Conservation (phyloP, 352 stramenopile genomes). For the Pythium biforme region DNA sequence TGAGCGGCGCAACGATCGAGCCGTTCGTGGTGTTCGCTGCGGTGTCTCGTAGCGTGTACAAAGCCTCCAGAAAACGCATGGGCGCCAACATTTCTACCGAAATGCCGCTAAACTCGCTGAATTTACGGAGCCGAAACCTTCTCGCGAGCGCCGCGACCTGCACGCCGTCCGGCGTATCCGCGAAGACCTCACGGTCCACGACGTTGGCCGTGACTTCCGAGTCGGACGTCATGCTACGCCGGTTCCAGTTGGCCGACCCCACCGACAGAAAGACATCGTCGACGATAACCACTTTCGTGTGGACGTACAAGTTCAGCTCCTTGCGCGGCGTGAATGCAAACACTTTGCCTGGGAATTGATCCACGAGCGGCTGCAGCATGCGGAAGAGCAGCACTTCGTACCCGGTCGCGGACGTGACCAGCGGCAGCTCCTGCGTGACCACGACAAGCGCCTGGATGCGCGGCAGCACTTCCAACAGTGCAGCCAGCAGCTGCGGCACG, state of each 20-base stretch:
- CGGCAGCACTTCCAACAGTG: constrained; percentile 43
- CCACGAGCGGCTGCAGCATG: constrained; percentile 33
- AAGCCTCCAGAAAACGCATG: constrained; percentile 29
- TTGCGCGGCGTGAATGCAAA: constrained; percentile 25
- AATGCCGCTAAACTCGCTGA: constrained; percentile 23
- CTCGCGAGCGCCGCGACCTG: constrained; percentile 14
- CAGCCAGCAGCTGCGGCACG: constrained; percentile 42
- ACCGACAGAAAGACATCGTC: constrained; percentile 34
- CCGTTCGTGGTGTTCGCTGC: constrained; percentile 3
- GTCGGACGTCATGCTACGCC: constrained; percentile 35
- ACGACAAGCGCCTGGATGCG: constrained; percentile 51
- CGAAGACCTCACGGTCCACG: background rate
- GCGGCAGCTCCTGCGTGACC: constrained; percentile 30
- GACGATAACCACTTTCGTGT: constrained; percentile 49
- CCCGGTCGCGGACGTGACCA: constrained; percentile 20
- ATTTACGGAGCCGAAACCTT: constrained; percentile 21
- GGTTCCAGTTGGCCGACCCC: constrained; percentile 34
- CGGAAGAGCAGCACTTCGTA: constrained; percentile 39
- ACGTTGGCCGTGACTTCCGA: constrained; percentile 26
- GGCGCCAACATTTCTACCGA: constrained; percentile 11
- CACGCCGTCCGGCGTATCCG: constrained; percentile 10
- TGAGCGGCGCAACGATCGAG: constrained; percentile 17
- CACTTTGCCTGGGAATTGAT: constrained; percentile 38
- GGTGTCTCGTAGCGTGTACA: constrained; percentile 18
- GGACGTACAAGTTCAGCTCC: constrained; percentile 45